phyloP scores from a whole-genome alignment of 1,139 yeast species.

The Candida freyschussii region DNA sequence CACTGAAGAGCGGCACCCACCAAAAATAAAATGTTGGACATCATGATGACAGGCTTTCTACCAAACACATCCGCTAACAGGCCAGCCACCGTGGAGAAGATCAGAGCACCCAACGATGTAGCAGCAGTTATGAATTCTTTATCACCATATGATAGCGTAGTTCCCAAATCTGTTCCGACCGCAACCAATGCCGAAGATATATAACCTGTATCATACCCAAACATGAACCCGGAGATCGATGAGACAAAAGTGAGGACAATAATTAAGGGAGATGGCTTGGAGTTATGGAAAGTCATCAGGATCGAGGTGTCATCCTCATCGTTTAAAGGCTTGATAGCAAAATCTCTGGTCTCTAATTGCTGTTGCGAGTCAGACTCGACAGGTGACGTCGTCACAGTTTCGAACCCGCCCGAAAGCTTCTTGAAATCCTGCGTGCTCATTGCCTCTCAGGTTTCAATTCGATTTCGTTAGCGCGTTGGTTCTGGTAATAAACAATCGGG shows the following conservation, averaged over 20 bases:
- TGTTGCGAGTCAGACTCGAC: constrained; percentile 2
- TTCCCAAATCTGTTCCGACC: constrained; percentile 66
- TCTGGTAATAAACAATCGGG: too few relatives aligned
- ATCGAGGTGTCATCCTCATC: constrained; percentile 19
- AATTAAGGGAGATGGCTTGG: constrained; percentile 58
- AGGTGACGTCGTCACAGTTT: constrained; percentile 6
- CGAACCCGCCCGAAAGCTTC: constrained; percentile 15
- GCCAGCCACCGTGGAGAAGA: constrained; percentile 77
- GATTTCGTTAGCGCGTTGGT: too few relatives aligned
- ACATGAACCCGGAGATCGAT: constrained; percentile 91
- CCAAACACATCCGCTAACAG: constrained; percentile 76
- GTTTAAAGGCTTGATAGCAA: constrained; percentile 13
- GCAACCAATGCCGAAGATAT: constrained; percentile 88
- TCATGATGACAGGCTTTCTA: constrained; percentile 72
- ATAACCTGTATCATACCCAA: constrained; percentile 96
- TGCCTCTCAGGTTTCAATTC: too few relatives aligned
- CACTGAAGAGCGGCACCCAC: constrained; percentile 83
- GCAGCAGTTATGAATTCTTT: constrained; percentile 93
- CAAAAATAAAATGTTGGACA: constrained; percentile 73
- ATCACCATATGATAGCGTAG: constrained; percentile 60
- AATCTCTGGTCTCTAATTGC: constrained; percentile 8
- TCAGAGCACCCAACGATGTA: constrained; percentile 85
- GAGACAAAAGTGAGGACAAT: constrained; percentile 70
- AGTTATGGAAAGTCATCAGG: constrained; percentile 29
- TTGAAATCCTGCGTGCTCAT: constrained; percentile 13